phyloP scores from a whole-genome alignment of 1,284 basidiomycete species.

The Ganoderma lucidum region DNA sequence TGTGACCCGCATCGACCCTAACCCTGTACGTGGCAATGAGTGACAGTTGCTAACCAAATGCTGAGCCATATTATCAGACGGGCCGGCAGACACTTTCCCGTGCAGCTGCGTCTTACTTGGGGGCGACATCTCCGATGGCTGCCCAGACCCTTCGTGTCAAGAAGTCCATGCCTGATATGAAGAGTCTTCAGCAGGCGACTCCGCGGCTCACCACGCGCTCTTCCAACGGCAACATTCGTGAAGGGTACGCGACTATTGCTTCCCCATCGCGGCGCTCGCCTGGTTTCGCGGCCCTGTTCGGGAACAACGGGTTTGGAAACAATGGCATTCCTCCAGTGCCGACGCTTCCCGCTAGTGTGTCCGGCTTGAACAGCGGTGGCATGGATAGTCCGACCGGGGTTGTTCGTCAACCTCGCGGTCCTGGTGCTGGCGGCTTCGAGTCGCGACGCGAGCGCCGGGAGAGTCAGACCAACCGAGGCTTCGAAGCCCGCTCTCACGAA shows the following conservation, averaged over 20 bases:
- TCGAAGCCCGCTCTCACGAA: slow-evolving; percentile 84
- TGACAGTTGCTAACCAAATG: slow-evolving; percentile 22
- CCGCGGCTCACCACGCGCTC: slow-evolving; percentile 84
- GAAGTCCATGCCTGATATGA: slow-evolving; percentile 97
- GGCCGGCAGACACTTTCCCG: slow-evolving; percentile 71
- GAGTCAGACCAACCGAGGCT: slow-evolving; percentile 59
- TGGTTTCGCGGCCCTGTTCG: slow-evolving; percentile 64
- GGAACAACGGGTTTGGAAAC: slow-evolving; percentile 49
- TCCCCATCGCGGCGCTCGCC: slow-evolving; percentile 79
- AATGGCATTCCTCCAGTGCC: slow-evolving; percentile 78
- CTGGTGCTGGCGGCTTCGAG: slow-evolving; percentile 74
- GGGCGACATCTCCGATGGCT: slow-evolving; percentile 58
- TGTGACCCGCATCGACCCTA: slow-evolving; percentile 86
- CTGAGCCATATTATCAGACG: slow-evolving; percentile 17
- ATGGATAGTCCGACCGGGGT: slow-evolving; percentile 62
- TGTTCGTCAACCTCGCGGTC: slow-evolving; percentile 82
- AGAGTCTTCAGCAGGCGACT: slow-evolving; percentile 81
- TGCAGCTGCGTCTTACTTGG: slow-evolving; percentile 76
- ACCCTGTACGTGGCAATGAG: slow-evolving; percentile 56
- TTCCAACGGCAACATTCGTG: slow-evolving; percentile 91
- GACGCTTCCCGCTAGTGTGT: slow-evolving; percentile 67
- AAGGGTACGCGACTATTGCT: slow-evolving; percentile 89
- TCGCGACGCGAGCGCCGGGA: slow-evolving; percentile 73
- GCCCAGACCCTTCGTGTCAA: slow-evolving; percentile 80
- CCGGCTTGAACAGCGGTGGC: slow-evolving; percentile 50